Percentiles rank a stretch among this genome's conserved stretches.
Evolutionary conservation across 129 eudicot genomes (phyloP).

Genomic region (Silybum marianum): DNA sequence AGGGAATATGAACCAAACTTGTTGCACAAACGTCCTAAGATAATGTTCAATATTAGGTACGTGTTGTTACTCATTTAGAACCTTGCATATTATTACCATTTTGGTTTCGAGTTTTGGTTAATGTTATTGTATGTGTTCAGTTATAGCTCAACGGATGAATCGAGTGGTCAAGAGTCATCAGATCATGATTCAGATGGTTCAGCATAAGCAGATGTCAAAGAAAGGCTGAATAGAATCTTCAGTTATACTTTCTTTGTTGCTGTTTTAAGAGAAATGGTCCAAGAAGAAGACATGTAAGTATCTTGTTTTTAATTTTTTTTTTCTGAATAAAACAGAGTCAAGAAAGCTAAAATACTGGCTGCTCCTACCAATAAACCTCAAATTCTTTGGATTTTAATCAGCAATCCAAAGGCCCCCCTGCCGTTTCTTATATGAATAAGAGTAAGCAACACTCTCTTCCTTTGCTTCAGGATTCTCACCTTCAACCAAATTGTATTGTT

Average conservation of each 20-base stretch:
- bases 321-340: too few relatives aligned
- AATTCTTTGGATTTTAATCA: too few relatives aligned
- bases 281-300: too few relatives aligned
- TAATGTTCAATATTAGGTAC: not conserved
- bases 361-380: too few relatives aligned
- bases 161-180: not conserved
- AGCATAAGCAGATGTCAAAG: not conserved
- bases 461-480: too few relatives aligned
- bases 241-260: not conserved
- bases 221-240: not conserved
- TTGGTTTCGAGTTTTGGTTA: not conserved
- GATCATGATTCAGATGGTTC: not conserved
- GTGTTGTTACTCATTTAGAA: not conserved
- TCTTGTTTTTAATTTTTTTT: too few relatives aligned
- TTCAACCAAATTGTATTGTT: too few relatives aligned
- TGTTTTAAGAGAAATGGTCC: too few relatives aligned
- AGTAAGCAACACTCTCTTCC: too few relatives aligned
- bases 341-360: too few relatives aligned
- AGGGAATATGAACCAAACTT: not conserved
- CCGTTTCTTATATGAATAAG: too few relatives aligned
- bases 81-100: not conserved
- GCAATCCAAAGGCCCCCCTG: too few relatives aligned
- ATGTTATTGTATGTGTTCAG: not conserved
- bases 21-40: not conserved
- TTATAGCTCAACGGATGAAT: slow-evolving; percentile 5